These are phyloP conservation scores for Ilyonectria robusta DNA, from an alignment of 2,329 filamentous ascomycete genomes.

Conservation along the genomic window DNA sequence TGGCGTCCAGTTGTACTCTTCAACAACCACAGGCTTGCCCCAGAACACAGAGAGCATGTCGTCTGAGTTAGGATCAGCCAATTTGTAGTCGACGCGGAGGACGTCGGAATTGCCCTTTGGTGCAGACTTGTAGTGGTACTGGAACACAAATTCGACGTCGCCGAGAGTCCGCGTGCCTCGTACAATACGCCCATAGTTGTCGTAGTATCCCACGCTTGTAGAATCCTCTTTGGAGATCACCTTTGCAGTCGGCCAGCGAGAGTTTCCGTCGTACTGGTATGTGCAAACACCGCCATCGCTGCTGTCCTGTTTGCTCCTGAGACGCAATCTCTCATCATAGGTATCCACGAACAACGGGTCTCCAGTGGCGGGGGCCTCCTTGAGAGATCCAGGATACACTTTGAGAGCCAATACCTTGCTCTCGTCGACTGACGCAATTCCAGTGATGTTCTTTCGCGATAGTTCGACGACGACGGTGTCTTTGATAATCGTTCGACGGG, in stretches of 20 bases:
- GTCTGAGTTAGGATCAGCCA: neutral
- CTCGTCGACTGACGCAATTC: conserved; percentile 18
- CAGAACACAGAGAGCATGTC: conserved; percentile 36
- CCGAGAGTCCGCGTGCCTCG: conserved; percentile 21
- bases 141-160: conserved; percentile 24
- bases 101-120: conserved; percentile 35
- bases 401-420: conserved; percentile 25
- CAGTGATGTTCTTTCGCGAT: conserved; percentile 28
- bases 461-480: conserved; percentile 28
- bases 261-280: conserved; percentile 29
- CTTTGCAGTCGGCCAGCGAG: conserved; percentile 22
- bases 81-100: conserved; percentile 33
- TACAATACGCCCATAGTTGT: conserved; percentile 30
- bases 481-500: conserved; percentile 29
- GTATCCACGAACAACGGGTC: conserved; percentile 26
- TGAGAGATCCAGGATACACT: conserved; percentile 25
- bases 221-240: conserved; percentile 15
- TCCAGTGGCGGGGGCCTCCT: conserved; percentile 16
- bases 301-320: conserved; percentile 17
- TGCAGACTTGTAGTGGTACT: conserved; percentile 32
- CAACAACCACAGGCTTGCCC: conserved; percentile 34
- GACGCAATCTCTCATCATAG: conserved; percentile 30
- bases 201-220: conserved; percentile 33
- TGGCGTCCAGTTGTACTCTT: conserved; percentile 36
- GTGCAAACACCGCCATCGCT: conserved; percentile 18